A percentile compares a stretch with the other conserved stretches of the same genome.
Evolutionary conservation across 2,329 filamentous ascomycete genomes (phyloP).

Genomic region (Fonsecaea erecta): DNA sequence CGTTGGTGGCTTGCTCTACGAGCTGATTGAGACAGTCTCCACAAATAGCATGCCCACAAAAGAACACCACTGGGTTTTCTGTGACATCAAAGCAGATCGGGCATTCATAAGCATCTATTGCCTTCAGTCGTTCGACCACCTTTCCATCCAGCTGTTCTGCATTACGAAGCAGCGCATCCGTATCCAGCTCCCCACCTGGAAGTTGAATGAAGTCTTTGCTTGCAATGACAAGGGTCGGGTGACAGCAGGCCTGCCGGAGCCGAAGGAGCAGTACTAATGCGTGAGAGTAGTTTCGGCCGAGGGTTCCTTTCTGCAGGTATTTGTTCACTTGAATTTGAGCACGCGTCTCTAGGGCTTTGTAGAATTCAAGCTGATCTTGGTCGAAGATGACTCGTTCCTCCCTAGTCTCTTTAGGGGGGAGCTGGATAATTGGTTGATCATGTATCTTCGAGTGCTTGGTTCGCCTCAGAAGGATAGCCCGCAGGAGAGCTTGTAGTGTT

Average conservation of each 20-base stretch:
- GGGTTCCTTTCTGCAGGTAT: constrained; percentile 60
- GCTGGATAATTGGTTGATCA: constrained; percentile 72
- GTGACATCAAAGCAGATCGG: constrained; percentile 80
- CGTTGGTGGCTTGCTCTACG: constrained; percentile 65
- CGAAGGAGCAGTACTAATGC: constrained; percentile 79
- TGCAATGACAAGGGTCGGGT: constrained; percentile 67
- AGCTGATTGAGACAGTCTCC: constrained; percentile 75
- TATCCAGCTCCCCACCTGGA: constrained; percentile 50
- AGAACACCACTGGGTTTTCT: constrained; percentile 76
- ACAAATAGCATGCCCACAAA: constrained; percentile 81
- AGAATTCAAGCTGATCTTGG: constrained; percentile 68
- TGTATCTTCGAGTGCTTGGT: constrained; percentile 80
- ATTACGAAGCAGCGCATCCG: constrained; percentile 59
- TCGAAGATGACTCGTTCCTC: constrained; percentile 68
- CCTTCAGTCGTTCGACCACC: constrained; percentile 70
- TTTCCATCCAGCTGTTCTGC: constrained; percentile 64
- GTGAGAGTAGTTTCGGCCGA: constrained; percentile 76
- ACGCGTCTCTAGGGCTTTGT: constrained; percentile 67
- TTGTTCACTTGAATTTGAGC: constrained; percentile 75
- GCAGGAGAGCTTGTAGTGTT: constrained; percentile 74
- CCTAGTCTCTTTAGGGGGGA: constrained; percentile 69
- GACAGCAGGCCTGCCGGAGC: constrained; percentile 79
- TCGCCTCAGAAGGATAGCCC: constrained; percentile 79
- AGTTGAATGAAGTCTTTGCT: constrained; percentile 63
- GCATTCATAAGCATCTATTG: constrained; percentile 71